A percentile compares a stretch with the other conserved stretches of the same genome.
Evolutionary conservation across 257 asterid genomes (phyloP).

Genomic region (Nicotiana undulata): DNA sequence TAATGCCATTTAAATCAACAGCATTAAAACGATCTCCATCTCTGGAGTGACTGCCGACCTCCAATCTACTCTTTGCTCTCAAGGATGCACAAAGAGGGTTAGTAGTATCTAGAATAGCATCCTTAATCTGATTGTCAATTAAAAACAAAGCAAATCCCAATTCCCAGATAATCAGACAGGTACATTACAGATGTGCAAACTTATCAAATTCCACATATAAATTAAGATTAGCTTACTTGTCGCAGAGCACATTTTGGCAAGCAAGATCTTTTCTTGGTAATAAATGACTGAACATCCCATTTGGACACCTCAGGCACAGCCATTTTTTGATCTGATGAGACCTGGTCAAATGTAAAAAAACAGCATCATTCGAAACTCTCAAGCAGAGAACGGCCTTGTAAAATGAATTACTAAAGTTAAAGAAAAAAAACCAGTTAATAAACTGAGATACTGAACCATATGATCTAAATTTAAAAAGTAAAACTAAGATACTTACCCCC

Average conservation of each 20-base stretch:
- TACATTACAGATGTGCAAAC: background rate
- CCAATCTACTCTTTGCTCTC: constrained; percentile 43
- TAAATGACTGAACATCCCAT: constrained; percentile 52
- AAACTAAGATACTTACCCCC: constrained; percentile 25
- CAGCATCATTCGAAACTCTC: background rate
- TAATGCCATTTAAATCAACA: constrained; percentile 14
- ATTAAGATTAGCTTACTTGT: constrained; percentile 27
- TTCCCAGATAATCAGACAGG: background rate
- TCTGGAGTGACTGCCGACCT: constrained; percentile 20
- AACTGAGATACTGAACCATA: background rate
- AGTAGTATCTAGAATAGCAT: constrained; percentile 34
- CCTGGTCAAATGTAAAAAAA: constrained; percentile 26
- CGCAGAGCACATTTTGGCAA: constrained; percentile 28
- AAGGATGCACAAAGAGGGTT: constrained; percentile 39
- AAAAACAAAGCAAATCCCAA: constrained; percentile 13
- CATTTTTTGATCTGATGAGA: constrained; percentile 18
- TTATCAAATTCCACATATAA: background rate
- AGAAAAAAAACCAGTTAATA: background rate
- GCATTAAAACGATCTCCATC: constrained; percentile 5
- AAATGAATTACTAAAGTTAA: background rate
- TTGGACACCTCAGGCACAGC: constrained; percentile 32
- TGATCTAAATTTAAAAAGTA: background rate
- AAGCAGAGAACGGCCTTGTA: background rate
- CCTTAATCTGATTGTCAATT: constrained; percentile 41
- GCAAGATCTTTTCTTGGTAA: constrained; percentile 32